These are phyloP conservation scores for Anthoceros angustus DNA, from an alignment of 225 moss, liverwort and hornwort species.

Conservation along the genomic window DNA sequence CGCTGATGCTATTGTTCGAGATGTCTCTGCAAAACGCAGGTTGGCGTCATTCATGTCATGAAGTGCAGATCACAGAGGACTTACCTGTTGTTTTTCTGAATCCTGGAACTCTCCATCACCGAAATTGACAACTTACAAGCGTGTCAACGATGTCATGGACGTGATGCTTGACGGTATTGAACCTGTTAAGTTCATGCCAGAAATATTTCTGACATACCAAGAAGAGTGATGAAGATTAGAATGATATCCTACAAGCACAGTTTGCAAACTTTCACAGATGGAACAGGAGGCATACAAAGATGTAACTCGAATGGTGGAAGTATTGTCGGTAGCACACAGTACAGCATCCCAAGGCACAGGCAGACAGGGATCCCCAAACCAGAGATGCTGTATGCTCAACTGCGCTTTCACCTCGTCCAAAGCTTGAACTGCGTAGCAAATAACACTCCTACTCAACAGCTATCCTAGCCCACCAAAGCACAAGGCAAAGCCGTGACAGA, in stretches of 20 bases:
- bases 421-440: neutral
- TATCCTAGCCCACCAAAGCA: neutral
- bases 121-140: neutral
- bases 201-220: neutral
- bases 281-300: neutral
- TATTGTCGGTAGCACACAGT: neutral
- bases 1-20: neutral
- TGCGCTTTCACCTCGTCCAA: neutral
- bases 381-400: neutral
- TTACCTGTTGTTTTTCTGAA: too few relatives aligned
- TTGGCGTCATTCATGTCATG: too few relatives aligned
- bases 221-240: neutral
- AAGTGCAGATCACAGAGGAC: too few relatives aligned
- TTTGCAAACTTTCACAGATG: neutral
- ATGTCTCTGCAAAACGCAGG: neutral
- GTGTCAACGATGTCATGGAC: neutral
- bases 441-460: neutral
- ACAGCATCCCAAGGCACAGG: slow-evolving; percentile 5
- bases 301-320: neutral
- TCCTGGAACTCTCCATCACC: neutral
- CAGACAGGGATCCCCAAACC: slow-evolving; percentile 3
- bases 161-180: neutral
- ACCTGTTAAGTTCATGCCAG: neutral
- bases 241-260: neutral
- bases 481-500: too few relatives aligned